Conservation (phyloP, 2,329 filamentous ascomycete species). For the Westerdykella ornata region DNA sequence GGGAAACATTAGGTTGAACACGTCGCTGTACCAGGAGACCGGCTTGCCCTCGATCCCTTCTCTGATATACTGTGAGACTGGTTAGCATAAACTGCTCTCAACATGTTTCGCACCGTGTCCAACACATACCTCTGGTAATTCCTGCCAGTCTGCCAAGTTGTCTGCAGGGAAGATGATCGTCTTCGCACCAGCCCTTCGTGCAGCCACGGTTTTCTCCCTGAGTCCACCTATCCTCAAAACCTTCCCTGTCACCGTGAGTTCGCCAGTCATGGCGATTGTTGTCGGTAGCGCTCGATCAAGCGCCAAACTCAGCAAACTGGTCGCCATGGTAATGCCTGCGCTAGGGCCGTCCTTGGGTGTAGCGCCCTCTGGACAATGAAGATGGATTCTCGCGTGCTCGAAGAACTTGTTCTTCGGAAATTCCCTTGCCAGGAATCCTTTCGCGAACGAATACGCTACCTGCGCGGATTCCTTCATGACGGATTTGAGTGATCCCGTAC, state of each 20-base stretch:
- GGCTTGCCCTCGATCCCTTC: conserved; percentile 87
- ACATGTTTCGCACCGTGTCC: neutral
- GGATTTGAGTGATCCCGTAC: conserved; percentile 87
- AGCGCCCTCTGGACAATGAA: conserved; percentile 94
- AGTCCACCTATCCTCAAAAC: conserved; percentile 90
- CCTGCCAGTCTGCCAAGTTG: conserved; percentile 94
- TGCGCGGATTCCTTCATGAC: conserved; percentile 98
- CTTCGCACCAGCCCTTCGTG: conserved; percentile 82
- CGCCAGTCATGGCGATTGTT: conserved; percentile 94
- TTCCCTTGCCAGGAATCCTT: conserved; percentile 74
- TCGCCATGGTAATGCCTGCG: conserved; percentile 98
- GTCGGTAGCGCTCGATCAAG: conserved; percentile 72
- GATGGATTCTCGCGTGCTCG: conserved; percentile 86
- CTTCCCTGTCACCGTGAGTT: conserved; percentile 94
- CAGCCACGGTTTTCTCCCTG: conserved; percentile 94
- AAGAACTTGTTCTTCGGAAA: conserved; percentile 94
- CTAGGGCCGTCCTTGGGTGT: conserved; percentile 77
- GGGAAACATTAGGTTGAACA: conserved; percentile 87
- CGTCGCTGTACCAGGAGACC: conserved; percentile 87
- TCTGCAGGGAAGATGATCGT: conserved; percentile 93
- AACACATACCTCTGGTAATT: conserved; percentile 78
- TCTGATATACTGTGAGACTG: conserved; percentile 77
- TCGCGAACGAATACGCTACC: conserved; percentile 94
- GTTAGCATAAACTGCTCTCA: neutral
- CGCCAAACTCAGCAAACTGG: conserved; percentile 77